phyloP scores from a whole-genome alignment of 768 basidiomycete genomes.

The Asterophora parasitica region DNA sequence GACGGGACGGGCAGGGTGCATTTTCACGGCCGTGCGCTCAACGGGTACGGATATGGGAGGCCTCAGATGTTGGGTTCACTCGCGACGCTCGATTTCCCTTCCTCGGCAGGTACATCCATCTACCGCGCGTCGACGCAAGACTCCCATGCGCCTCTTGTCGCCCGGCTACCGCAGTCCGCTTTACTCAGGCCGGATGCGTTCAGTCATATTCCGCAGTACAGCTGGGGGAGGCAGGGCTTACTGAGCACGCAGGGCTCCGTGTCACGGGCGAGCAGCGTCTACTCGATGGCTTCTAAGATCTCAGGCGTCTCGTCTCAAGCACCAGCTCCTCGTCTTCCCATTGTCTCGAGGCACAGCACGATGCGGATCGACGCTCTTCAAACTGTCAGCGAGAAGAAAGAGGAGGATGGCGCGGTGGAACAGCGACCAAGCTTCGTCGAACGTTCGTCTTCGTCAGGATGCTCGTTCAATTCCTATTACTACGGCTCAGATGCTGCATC shows the following conservation, averaged over 20 bases:
- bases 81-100: constrained; percentile 4
- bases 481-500: constrained; percentile 3
- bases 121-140: constrained; percentile 12
- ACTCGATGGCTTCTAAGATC: constrained; percentile 19
- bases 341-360: constrained; percentile 15
- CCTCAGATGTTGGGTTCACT: constrained; percentile 1
- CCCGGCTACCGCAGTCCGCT: constrained; percentile 11
- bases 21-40: constrained; percentile 23
- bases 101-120: constrained; percentile 6
- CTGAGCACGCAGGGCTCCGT: constrained; percentile 7
- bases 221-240: constrained; percentile 3
- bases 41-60: constrained; percentile 8
- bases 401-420: not conserved
- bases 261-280: constrained; percentile 22
- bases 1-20: constrained; percentile 36
- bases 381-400: constrained; percentile 8
- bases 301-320: not conserved
- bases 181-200: constrained; percentile 8
- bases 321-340: constrained; percentile 12
- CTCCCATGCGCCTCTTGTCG: constrained; percentile 14
- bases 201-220: constrained; percentile 4
- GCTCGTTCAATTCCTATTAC: constrained; percentile 15
- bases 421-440: constrained; percentile 2
- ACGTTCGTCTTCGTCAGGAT: constrained; percentile 15
- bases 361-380: constrained; percentile 9